Conservation (phyloP, 495 filamentous ascomycete species). For the Lasiosphaeria hispida region DNA sequence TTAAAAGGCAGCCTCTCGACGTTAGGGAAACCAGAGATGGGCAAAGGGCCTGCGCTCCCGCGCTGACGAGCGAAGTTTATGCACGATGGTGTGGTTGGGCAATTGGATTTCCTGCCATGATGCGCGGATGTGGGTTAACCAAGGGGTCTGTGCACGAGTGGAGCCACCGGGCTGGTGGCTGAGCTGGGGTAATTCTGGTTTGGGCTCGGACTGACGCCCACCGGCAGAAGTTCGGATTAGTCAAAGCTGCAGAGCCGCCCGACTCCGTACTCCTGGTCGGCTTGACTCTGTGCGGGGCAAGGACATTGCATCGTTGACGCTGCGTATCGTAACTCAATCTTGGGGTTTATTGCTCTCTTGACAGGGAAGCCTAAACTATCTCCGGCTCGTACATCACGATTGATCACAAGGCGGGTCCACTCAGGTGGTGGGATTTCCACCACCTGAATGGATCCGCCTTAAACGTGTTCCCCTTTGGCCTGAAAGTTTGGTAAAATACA, state of each 20-base stretch:
- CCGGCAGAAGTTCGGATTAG: neutral
- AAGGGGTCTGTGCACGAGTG: neutral
- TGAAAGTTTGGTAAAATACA: conserved; percentile 6
- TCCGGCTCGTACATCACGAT: conserved; percentile 11
- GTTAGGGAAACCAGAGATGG: too few relatives aligned
- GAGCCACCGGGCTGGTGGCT: conserved; percentile 1
- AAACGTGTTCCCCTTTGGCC: conserved; percentile 6
- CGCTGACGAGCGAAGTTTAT: neutral
- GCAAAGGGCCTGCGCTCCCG: too few relatives aligned
- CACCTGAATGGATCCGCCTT: conserved; percentile 10
- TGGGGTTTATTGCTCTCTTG: neutral
- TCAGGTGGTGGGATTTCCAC: conserved; percentile 12
- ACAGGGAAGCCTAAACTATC: conserved; percentile 15
- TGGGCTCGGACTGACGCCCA: too few relatives aligned
- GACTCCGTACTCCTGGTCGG: too few relatives aligned
- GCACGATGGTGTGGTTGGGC: neutral
- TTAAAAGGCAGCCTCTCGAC: too few relatives aligned
- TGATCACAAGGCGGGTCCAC: conserved; percentile 11
- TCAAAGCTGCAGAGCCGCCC: neutral
- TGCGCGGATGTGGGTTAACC: neutral
- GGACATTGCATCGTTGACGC: too few relatives aligned
- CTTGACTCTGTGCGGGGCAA: too few relatives aligned
- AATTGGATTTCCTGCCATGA: conserved; percentile 1
- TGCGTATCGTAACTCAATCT: too few relatives aligned
- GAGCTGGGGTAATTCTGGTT: neutral